Evolutionary conservation across 2,329 filamentous ascomycete genomes (phyloP).

Genomic region (Fusarium foetens): DNA sequence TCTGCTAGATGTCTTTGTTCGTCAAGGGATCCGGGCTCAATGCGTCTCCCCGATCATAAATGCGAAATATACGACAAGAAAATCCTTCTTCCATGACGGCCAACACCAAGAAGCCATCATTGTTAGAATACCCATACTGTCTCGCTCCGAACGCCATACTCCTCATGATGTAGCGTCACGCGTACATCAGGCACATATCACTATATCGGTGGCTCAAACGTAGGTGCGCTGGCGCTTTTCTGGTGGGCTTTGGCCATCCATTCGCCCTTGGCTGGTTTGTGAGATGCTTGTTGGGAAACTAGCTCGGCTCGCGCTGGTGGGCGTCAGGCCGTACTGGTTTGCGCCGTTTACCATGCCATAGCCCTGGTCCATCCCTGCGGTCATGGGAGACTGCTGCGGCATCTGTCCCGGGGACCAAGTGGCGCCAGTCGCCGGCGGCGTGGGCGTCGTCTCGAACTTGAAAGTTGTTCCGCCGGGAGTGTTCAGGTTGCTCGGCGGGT

Average conservation of each 20-base stretch:
- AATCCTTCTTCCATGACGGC: constrained; percentile 13
- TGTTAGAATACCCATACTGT: constrained; percentile 17
- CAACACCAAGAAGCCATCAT: constrained; percentile 10
- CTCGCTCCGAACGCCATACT: constrained; percentile 42
- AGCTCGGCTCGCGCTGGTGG: constrained; percentile 45
- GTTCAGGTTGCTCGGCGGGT: constrained; percentile 45
- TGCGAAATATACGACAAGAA: constrained; percentile 27
- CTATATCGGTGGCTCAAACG: constrained; percentile 23
- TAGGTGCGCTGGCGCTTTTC: constrained; percentile 63
- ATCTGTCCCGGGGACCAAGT: constrained; percentile 64
- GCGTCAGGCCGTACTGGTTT: constrained; percentile 51
- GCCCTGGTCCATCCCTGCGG: constrained; percentile 54
- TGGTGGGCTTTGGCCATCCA: constrained; percentile 56
- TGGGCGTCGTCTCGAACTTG: constrained; percentile 68
- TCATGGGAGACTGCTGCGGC: constrained; percentile 59
- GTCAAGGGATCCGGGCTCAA: constrained; percentile 22
- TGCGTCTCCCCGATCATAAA: constrained; percentile 29
- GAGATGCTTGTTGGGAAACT: constrained; percentile 42
- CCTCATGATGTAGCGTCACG: constrained; percentile 31
- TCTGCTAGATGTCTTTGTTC: constrained; percentile 25
- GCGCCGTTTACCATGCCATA: constrained; percentile 60
- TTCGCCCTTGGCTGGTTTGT: constrained; percentile 42
- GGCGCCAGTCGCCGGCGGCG: constrained; percentile 60
- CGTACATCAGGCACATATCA: constrained; percentile 29
- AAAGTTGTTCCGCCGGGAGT: constrained; percentile 42